Evolutionary conservation across 1,284 basidiomycete species (phyloP), one percentile per base, ranked within the genome.

Genomic region (Pseudozyma flocculosa): DNA sequence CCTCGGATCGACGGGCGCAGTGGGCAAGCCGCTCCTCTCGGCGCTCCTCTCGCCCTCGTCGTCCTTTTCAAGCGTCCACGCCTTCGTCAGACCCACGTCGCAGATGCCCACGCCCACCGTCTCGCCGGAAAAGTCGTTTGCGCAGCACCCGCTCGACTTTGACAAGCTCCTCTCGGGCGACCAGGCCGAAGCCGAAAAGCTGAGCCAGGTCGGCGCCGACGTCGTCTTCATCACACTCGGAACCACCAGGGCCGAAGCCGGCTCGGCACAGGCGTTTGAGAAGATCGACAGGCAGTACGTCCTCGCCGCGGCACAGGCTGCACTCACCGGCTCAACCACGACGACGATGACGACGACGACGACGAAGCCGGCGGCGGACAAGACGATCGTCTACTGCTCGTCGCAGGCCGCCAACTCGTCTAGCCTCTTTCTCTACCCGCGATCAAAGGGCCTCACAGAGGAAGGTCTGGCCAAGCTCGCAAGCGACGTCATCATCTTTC

Each of bases 251-350:
- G 67, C 60, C 1, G 50, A 54, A 0, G 88, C 87, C 0, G 87
- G 87, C 2, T 83, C 84, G 55, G 83, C 83, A 1, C 82, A 81
- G 21, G 81, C 81, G 2, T 90, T 89, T 54, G 85, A 87, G 73
- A 86, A 83, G 78, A 88, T 90, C 61, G 88, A 90, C 26, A 80
- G 86, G 71, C 86, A 86, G 70, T 89, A 88, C 71, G 88, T 89
- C 19, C 70, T 90, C 36, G 84, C 85, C 42, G 85, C 86, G 9
- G 88, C 87, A 9, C 80, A 82, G 43, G 85, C 83, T 14, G 86
- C 88, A 2, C 84, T 83, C 63, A 74, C 79, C 10, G 23, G 42
- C 15, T 15, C 32, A 26, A 14, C 29, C 14, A 7, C 30, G 29
- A 78, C 82, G 19, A 81, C n/a, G n/a, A n/a, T n/a, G n/a, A n/a